Conservation (phyloP, 768 basidiomycete genomes). For the Collybia nuda region DNA sequence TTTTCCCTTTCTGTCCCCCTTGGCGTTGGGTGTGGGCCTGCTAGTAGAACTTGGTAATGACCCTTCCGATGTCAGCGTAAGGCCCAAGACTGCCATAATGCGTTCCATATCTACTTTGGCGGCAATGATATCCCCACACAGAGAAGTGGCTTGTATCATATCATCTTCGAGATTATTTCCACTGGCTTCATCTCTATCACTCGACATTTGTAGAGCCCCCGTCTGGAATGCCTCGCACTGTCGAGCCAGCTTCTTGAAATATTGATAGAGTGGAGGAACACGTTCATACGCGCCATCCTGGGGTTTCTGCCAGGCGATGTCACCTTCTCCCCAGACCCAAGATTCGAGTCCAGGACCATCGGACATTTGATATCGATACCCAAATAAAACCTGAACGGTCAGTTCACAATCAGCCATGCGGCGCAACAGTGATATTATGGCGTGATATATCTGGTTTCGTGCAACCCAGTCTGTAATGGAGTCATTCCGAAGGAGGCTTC, state of each 20-base stretch:
- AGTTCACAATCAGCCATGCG: slow-evolving; percentile 53
- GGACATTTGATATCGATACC: slow-evolving; percentile 34
- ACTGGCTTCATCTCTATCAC: slow-evolving; percentile 18
- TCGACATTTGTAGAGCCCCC: slow-evolving; percentile 42
- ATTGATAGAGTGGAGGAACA: slow-evolving; percentile 41
- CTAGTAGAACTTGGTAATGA: not conserved
- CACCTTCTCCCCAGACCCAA: slow-evolving; percentile 47
- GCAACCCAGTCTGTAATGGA: slow-evolving; percentile 53
- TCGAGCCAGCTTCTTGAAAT: slow-evolving; percentile 52
- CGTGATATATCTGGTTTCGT: slow-evolving; percentile 45
- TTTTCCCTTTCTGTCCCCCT: slow-evolving; percentile 22
- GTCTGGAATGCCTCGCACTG: slow-evolving; percentile 50
- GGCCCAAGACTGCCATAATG: slow-evolving; percentile 40
- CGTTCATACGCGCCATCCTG: slow-evolving; percentile 27
- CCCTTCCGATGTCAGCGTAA: slow-evolving; percentile 12
- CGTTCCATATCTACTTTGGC: slow-evolving; percentile 49
- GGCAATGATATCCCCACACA: slow-evolving; percentile 54
- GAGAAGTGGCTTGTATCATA: slow-evolving; percentile 38
- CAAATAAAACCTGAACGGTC: slow-evolving; percentile 43
- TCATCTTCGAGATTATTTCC: slow-evolving; percentile 37
- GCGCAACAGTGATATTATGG: slow-evolving; percentile 45
- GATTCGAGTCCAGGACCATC: slow-evolving; percentile 40
- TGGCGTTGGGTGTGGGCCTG: not conserved
- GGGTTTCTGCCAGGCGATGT: slow-evolving; percentile 38
- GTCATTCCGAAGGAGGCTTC: slow-evolving; percentile 51